Percentiles rank a stretch among this genome's conserved stretches.
Conservation (phyloP, 495 filamentous ascomycete species). For the Pseudevernia furfuracea region DNA sequence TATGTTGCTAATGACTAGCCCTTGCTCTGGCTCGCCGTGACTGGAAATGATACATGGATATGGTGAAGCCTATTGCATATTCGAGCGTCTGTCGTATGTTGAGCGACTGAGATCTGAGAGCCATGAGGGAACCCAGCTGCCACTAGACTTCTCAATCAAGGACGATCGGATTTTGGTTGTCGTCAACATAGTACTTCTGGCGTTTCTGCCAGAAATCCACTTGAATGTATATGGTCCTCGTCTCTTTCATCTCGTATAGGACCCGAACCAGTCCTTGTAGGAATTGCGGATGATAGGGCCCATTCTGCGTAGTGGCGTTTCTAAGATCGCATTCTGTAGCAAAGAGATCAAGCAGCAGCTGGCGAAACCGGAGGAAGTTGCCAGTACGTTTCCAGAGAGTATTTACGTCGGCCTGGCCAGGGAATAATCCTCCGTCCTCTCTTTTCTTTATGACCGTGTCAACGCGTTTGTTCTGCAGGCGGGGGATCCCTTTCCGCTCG, state of each 20-base stretch:
- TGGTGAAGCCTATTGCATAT: background rate
- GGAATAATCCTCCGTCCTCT: background rate
- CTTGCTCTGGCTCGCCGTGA: background rate
- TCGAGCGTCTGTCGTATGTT: background rate
- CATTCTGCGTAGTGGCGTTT: background rate
- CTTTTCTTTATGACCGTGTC: slow-evolving; percentile 8
- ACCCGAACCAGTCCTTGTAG: slow-evolving; percentile 7
- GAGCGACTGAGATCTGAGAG: background rate
- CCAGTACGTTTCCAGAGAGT: background rate
- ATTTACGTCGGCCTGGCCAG: background rate
- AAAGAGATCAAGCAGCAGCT: background rate
- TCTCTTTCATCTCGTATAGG: background rate
- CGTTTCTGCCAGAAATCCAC: slow-evolving; percentile 10
- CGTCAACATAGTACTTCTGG: slow-evolving; percentile 1
- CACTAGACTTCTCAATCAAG: slow-evolving; percentile 2
- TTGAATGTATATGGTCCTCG: background rate
- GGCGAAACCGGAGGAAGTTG: background rate
- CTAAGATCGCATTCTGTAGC: slow-evolving; percentile 7
- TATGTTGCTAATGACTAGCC: background rate
- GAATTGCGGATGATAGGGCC: slow-evolving; percentile 1
- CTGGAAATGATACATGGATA: background rate
- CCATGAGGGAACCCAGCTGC: background rate
- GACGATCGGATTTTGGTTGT: background rate
- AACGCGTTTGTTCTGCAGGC: slow-evolving; percentile 12
- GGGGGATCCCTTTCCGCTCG: background rate